Evolutionary conservation across 2,329 filamentous ascomycete genomes (phyloP), one percentile per base, ranked within the genome.

Genomic region (Colletotrichum cordylinicola): DNA sequence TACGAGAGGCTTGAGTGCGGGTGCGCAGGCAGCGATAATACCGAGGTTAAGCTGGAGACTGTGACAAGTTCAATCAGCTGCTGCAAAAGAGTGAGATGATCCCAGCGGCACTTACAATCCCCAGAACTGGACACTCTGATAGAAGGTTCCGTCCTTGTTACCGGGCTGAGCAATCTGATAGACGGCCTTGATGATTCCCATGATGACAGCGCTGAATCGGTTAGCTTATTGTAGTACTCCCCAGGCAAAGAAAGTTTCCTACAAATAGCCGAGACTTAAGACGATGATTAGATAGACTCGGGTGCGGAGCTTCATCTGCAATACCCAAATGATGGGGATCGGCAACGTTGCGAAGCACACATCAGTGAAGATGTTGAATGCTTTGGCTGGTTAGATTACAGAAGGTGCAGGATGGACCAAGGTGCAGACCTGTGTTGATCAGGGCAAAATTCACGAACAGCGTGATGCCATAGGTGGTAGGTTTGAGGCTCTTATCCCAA

Each of bases 331-430:
- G 70, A 88, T 82, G 4, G 85, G 84, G 2, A 87, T 80, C 1
- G 86, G 86, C 21, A 87, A 79, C 2, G 84, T 82, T 1, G 85
- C 86, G 43, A 87, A 86, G n/a, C 83, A 80, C 9, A 87, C 80
- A 68, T 88, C 86, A n/a, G 86, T 87, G 10, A 83, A 81, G 52
- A 87, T 86, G 71, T 87, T 86, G 79, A 86, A 83, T 5, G 79
- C 83, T 82, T 65, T 76, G 9, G 18, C 58, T 12, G 58, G 65
- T 75, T 21, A 75, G 18, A 18, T 61, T 16, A 12, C 4, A 67
- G 70, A 6, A 43, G 52, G 13, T 69, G 43, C 13, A 21, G 15
- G 64, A 72, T 8, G 62, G 76, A 21, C 21, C 4, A 15, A 58
- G 55, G 4, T 2, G 8, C 15, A 31, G 15, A 77, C 75, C 55